Conservation (phyloP, 345 rosid species). For the Combretum micranthum region DNA sequence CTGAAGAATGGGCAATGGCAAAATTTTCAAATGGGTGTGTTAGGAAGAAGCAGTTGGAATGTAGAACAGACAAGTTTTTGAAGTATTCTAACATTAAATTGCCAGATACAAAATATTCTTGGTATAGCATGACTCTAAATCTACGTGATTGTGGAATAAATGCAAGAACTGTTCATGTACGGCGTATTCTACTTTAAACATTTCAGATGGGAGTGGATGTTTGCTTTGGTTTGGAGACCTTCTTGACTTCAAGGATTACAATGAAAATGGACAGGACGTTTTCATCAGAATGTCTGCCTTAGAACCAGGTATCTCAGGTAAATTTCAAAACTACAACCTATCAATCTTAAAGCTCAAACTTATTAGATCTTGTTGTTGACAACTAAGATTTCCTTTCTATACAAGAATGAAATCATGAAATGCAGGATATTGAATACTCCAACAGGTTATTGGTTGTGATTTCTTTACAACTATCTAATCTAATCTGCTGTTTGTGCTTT, state of each 20-base stretch:
- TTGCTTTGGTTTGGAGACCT: slow-evolving; percentile 9
- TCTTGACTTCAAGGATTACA: slow-evolving; percentile 9
- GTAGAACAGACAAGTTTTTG: slow-evolving; percentile 28
- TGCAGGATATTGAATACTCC: neutral
- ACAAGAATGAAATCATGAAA: no score
- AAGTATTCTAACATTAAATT: slow-evolving; percentile 23
- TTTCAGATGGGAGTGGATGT: slow-evolving; percentile 20
- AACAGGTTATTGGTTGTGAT: no score
- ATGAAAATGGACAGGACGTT: slow-evolving; percentile 10
- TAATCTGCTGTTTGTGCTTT: no score
- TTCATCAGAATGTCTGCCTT: slow-evolving; percentile 13
- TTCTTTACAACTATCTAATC: no score
- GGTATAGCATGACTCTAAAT: slow-evolving; percentile 18
- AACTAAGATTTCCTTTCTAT: no score
- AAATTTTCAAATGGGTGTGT: slow-evolving; percentile 28
- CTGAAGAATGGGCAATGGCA: slow-evolving; percentile 9
- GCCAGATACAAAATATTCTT: slow-evolving; percentile 31
- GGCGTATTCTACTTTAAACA: slow-evolving; percentile 35
- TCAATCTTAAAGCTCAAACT: no score
- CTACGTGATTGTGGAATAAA: slow-evolving; percentile 25
- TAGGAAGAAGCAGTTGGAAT: slow-evolving; percentile 21
- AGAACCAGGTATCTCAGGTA: slow-evolving; percentile 13
- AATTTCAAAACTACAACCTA: no score
- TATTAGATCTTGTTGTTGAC: no score
- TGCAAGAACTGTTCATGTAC: slow-evolving; percentile 42